Evolutionary conservation across 2,329 filamentous ascomycete genomes (phyloP), one percentile per base, ranked within the genome.

Genomic region (Sporothrix curviconia): DNA sequence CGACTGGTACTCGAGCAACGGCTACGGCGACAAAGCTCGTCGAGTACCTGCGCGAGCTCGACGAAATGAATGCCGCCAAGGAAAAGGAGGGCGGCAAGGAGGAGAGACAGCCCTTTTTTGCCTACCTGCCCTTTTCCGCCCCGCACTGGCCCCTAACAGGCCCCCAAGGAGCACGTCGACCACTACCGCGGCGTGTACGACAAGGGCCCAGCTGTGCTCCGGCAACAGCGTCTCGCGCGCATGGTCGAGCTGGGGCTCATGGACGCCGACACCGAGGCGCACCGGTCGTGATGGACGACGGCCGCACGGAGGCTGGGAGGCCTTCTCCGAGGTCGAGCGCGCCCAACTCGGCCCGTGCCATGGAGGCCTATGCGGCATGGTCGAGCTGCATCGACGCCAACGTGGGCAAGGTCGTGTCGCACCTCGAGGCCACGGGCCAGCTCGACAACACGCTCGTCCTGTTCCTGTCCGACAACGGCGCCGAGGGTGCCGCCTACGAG

Each of bases 341-440:
- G 70, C 70, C 3, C 76, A n/a, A 76, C 56, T 81, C 79, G 7
- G 75, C 67, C 63, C 75, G 71, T 22, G 77, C 79, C 0, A 84
- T 84, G 82, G 82, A 85, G 63, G 76, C 80, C 2, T 86, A 80
- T 58, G 82, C 83, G 83, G 74, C 11, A 86, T 86, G 80, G 82
- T 85, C 3, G 81, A 85, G 57, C n/a, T 74, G 73, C 54, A 84
- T 85, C 54, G 83, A 86, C 62, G 66, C 67, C 58, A 82, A 84
- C 59, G 76, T 86, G n/a, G 82, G 82, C 42, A 79, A 79, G 57
- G 77, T 85, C 2, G 69, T 84, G 22, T 71, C 80, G 30, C 79
- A 84, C 62, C 74, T 85, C 3, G 71, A 79, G 56, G 65, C 74
- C 39, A 79, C 76, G 1, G 79, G 76, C 57, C 81, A 86, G 65